These are phyloP conservation scores for Edaphochlamys debaryana DNA, from an alignment of 139 green algal genomes.

Conservation along the genomic window DNA sequence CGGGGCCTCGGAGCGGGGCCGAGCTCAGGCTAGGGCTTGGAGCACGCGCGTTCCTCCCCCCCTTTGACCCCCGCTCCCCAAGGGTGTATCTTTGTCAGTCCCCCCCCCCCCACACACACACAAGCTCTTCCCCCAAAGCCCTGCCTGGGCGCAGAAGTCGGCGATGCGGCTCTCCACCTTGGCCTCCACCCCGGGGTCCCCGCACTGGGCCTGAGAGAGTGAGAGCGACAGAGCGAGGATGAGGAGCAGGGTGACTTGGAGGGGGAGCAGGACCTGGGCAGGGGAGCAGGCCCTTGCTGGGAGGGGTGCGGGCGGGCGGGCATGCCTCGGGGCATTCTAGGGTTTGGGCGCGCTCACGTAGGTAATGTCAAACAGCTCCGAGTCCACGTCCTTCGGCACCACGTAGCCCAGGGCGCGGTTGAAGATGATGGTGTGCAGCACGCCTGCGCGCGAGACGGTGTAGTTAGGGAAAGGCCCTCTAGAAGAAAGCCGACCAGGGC, in stretches of 20 bases:
- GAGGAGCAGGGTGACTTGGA: not conserved
- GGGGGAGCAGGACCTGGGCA: not conserved
- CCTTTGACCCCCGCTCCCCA: too few relatives aligned
- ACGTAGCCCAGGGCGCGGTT: conserved; percentile 88
- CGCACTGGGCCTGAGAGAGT: conserved; percentile 77
- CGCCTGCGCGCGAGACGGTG: too few relatives aligned
- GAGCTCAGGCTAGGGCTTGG: too few relatives aligned
- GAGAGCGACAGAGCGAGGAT: not conserved
- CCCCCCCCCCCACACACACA: too few relatives aligned
- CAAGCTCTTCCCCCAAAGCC: too few relatives aligned
- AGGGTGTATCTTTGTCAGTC: too few relatives aligned
- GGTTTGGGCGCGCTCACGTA: conserved; percentile 74
- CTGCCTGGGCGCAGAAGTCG: conserved; percentile 55
- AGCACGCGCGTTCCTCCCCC: too few relatives aligned
- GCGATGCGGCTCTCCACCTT: conserved; percentile 79
- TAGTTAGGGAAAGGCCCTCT: too few relatives aligned
- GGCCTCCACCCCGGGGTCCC: conserved; percentile 72
- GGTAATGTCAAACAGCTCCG: conserved; percentile 93
- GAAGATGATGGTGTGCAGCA: conserved; percentile 97
- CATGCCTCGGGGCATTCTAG: not conserved
- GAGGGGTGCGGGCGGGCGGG: not conserved
- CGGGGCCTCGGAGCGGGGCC: too few relatives aligned
- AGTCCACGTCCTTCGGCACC: conserved; percentile 84
- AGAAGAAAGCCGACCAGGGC: too few relatives aligned
- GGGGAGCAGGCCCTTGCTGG: not conserved